Evolutionary conservation across 371 early-diverging fungal genomes (phyloP).

Genomic region (Syncephalis fuscata): DNA sequence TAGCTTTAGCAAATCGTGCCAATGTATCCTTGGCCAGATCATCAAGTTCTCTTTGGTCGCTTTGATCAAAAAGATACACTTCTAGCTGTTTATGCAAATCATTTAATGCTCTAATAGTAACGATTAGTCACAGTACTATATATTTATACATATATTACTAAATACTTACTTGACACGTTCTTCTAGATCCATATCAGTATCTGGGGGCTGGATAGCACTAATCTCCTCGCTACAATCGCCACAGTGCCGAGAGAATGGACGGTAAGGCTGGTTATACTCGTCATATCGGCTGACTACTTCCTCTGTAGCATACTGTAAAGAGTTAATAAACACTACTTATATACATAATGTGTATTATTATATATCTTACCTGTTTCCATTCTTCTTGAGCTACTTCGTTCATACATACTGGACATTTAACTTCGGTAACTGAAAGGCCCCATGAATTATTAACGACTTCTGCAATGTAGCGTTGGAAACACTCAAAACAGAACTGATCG

Average conservation of each 20-base stretch:
- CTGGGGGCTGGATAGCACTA: constrained; percentile 7
- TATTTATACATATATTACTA: too few relatives aligned
- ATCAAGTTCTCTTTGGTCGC: too few relatives aligned
- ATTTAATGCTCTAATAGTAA: neutral
- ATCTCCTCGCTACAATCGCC: constrained; percentile 36
- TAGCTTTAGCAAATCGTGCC: too few relatives aligned
- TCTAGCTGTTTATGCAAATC: neutral
- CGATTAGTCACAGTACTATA: too few relatives aligned
- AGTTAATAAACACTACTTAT: neutral
- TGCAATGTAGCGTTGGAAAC: constrained; percentile 43
- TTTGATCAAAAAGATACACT: neutral
- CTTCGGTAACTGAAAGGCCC: constrained; percentile 43
- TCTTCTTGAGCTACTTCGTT: constrained; percentile 30
- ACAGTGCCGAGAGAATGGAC: constrained; percentile 39
- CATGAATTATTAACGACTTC: constrained; percentile 47
- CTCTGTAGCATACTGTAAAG: constrained; percentile 17
- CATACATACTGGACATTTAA: constrained; percentile 50
- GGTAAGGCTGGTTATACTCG: constrained; percentile 40
- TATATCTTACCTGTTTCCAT: constrained; percentile 28
- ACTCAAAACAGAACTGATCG: constrained; percentile 45
- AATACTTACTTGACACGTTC: neutral
- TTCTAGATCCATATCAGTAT: neutral
- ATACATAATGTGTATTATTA: neutral
- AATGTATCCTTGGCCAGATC: too few relatives aligned
- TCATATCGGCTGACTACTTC: constrained; percentile 25